Conservation (phyloP, 257 asterid species). For the Forsythia suspensa region DNA sequence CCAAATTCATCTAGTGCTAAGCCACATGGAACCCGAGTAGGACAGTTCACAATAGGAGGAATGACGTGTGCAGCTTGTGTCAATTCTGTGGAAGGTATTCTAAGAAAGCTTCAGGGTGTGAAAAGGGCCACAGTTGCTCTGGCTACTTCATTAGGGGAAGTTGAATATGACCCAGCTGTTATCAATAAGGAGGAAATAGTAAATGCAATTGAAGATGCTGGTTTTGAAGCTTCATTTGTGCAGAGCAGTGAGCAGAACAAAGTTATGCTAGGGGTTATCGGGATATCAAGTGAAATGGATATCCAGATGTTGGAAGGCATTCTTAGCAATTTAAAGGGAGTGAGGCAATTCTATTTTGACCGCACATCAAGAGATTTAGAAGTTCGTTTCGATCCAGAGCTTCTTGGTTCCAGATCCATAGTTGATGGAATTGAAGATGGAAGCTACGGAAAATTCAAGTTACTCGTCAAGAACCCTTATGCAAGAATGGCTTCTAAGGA, state of each 20-base stretch:
- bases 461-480: slow-evolving; percentile 79
- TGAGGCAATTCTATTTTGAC: slow-evolving; percentile 64
- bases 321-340: slow-evolving; percentile 71
- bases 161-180: slow-evolving; percentile 74
- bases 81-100: slow-evolving; percentile 90
- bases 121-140: slow-evolving; percentile 83
- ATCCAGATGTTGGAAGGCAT: slow-evolving; percentile 66
- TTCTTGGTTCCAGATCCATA: slow-evolving; percentile 78
- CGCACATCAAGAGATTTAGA: slow-evolving; percentile 54
- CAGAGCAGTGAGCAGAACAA: slow-evolving; percentile 94
- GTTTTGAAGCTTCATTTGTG: slow-evolving; percentile 92
- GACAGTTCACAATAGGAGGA: slow-evolving; percentile 96
- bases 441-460: slow-evolving; percentile 66
- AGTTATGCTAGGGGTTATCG: slow-evolving; percentile 63
- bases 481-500: slow-evolving; percentile 89
- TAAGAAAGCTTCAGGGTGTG: slow-evolving; percentile 75
- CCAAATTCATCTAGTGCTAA: slow-evolving; percentile 47
- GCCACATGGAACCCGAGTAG: slow-evolving; percentile 54
- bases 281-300: slow-evolving; percentile 68
- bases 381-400: slow-evolving; percentile 89
- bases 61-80: slow-evolving; percentile 99
- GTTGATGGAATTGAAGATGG: slow-evolving; percentile 74
- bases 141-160: slow-evolving; percentile 92
- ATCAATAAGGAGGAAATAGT: slow-evolving; percentile 74
- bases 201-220: slow-evolving; percentile 93